Evolutionary conservation across 2,329 filamentous ascomycete genomes (phyloP).

Genomic region (Hymenoscyphus occultus): DNA sequence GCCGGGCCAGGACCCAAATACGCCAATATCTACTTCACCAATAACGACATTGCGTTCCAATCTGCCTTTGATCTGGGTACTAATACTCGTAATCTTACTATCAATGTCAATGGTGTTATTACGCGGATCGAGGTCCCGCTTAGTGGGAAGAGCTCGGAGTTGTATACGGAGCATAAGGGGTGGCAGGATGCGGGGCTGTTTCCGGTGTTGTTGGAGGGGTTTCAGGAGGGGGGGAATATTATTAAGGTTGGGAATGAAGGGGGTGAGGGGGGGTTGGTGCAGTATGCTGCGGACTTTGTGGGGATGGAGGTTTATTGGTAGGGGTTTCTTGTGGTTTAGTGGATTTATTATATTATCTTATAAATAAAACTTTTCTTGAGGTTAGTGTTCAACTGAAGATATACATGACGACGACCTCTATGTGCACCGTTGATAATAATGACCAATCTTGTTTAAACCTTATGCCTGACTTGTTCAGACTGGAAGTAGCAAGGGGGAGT

Average conservation of each 20-base stretch:
- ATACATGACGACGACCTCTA: too few species aligned
- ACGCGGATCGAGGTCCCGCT: conserved; percentile 28
- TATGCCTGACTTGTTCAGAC: too few species aligned
- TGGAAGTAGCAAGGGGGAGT: too few species aligned
- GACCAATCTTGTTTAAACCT: too few species aligned
- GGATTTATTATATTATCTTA: too few species aligned
- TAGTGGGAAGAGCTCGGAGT: conserved; percentile 28
- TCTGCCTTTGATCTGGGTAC: conserved; percentile 26
- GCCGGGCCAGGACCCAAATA: conserved; percentile 19
- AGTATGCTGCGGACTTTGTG: conserved; percentile 39
- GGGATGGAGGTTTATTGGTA: conserved; percentile 34
- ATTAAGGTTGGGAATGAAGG: too few species aligned
- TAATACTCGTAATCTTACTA: conserved; percentile 31
- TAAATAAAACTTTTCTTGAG: too few species aligned
- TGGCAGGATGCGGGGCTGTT: conserved; percentile 31
- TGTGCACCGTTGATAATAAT: too few species aligned
- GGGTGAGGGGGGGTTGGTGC: conserved; percentile 28
- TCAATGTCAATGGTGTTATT: conserved; percentile 26
- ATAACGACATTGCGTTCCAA: conserved; percentile 30
- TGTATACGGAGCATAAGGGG: conserved; percentile 24
- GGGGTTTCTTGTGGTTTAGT: background rate
- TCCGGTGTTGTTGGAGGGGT: conserved; percentile 25
- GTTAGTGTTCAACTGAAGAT: too few species aligned
- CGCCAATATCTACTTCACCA: conserved; percentile 25
- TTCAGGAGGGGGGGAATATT: conserved; percentile 21